Conservation (phyloP, 306 rosid species). For the Malus sylvestris region DNA sequence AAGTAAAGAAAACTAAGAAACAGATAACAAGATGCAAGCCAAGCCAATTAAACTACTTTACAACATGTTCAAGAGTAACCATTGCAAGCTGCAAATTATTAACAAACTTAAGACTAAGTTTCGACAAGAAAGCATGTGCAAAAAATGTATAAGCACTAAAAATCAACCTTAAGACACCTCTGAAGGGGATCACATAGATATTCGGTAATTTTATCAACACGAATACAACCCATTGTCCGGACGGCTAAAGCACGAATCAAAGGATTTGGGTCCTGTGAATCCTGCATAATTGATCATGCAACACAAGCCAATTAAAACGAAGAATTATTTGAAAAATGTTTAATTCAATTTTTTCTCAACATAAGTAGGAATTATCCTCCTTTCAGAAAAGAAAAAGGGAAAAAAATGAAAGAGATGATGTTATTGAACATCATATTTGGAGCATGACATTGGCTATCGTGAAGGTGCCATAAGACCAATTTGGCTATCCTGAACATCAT, state of each 20-base stretch:
- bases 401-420: too few relatives aligned
- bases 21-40: neutral
- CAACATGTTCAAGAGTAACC: neutral
- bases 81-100: neutral
- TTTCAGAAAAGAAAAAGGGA: neutral
- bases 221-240: slow-evolving; percentile 99
- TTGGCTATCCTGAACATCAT: neutral
- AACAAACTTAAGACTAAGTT: neutral
- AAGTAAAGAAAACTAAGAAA: slow-evolving; percentile 18
- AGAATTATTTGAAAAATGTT: neutral
- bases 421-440: too few relatives aligned
- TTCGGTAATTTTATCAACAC: slow-evolving; percentile 98
- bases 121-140: neutral
- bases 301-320: neutral
- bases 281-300: slow-evolving; percentile 43
- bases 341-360: neutral
- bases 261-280: slow-evolving; percentile 99
- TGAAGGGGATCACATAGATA: slow-evolving; percentile 99
- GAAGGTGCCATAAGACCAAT: neutral
- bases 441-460: too few relatives aligned
- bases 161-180: slow-evolving; percentile 87
- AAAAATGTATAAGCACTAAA: neutral
- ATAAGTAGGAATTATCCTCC: neutral
- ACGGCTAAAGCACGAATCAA: slow-evolving; percentile 97
- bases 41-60: neutral